Base-by-base conservation (phyloP, 2,329 filamentous ascomycete species). In the Botrytis hyacinthi region DNA sequence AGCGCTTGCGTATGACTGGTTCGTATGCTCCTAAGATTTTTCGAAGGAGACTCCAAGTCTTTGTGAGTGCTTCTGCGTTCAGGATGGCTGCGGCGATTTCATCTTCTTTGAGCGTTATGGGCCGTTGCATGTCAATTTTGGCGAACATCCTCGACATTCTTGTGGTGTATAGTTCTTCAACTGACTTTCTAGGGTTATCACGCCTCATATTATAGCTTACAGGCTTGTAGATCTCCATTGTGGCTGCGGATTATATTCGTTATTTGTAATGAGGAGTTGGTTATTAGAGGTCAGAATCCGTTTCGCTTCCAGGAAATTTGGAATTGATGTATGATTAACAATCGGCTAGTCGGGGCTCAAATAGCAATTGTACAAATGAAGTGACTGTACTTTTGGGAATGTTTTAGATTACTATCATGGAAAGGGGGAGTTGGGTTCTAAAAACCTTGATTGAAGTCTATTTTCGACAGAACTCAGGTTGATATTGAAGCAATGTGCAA, bases 111-210 rank as follows among this genome's bases (percentile, higher is more conserved):
- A 20, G 9, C 2, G 32, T 9, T 42, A 44, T 12, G n/a, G 37
- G 26, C 37, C 37, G 29, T 9, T 35, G 6, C 44, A 3, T 0
- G 2, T 65, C 42, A 29, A 32, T 20, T 6, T 44, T 10, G 4
- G 37, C 16, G 7, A 18, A 54, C 14, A 2, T 18, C n/a, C 37
- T 42, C 18, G 60, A 29, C 60, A 62, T 62, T n/a, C n/a, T 18
- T 29, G 1, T 42, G 37, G 40, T n/a, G 26, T 44, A 44, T 16
- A 8, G 12, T 0, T 42, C 37, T 16, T 29, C 3, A 9, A 44
- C 14, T 29, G 14, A 1, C 1, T 16, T 4, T 8, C 3, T 14
- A 2, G 26, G 20, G 7, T 48, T n/a, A 5, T 2, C 26, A 44
- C 8, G 26, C 1, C 26, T 12, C 14, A 63, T 10, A 16, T 20